Evolutionary conservation across 139 green algal genomes (phyloP).

Genomic region (Chlamydomonas sphaeroides): DNA sequence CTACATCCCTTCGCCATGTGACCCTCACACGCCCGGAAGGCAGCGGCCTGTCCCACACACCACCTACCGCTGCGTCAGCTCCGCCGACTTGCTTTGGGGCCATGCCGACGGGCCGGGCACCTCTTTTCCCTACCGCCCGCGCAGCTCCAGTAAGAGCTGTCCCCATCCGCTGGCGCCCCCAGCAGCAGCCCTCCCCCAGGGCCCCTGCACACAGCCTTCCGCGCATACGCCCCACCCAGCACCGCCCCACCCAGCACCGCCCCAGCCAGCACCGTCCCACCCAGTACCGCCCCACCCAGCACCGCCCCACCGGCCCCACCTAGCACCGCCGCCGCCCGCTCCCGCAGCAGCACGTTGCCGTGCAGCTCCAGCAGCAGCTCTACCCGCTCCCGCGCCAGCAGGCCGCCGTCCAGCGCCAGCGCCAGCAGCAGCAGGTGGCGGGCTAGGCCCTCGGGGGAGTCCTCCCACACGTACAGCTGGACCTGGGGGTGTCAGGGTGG

Average conservation of each 20-base stretch:
- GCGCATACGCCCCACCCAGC: no score
- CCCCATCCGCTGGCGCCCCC: no score
- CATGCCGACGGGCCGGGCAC: no score
- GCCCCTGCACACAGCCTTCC: no score
- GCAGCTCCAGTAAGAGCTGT: no score
- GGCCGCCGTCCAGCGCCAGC: constrained; percentile 63
- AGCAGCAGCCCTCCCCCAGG: no score
- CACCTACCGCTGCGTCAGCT: no score
- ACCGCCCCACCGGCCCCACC: constrained; percentile 35
- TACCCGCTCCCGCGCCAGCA: constrained; percentile 48
- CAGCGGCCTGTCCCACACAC: no score
- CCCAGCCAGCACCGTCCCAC: background rate
- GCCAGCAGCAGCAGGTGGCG: constrained; percentile 74
- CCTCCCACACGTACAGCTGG: constrained; percentile 75
- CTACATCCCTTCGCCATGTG: no score
- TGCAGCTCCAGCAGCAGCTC: constrained; percentile 78
- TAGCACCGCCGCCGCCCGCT: constrained; percentile 63
- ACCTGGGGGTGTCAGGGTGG: constrained; percentile 10
- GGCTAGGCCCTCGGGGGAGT: constrained; percentile 68
- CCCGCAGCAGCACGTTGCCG: constrained; percentile 67
- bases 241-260: background rate
- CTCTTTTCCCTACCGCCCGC: no score
- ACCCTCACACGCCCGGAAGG: no score
- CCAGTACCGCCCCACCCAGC: background rate
- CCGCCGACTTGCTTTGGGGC: no score